Conservation (phyloP, 1,139 yeast species). For the Martiniozyma asiatica region DNA sequence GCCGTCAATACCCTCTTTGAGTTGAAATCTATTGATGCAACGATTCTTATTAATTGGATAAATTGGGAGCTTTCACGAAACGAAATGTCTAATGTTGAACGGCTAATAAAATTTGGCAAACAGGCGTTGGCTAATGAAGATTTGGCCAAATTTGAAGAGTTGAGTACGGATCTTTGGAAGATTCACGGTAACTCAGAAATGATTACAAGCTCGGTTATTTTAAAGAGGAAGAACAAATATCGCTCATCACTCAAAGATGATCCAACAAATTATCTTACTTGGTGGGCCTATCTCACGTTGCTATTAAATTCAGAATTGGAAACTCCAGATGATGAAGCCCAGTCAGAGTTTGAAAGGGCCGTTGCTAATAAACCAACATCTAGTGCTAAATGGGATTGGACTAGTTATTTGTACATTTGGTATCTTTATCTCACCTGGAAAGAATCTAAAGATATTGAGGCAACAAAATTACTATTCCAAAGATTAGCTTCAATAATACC, state of each 20-base stretch:
- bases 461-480: constrained; percentile 41
- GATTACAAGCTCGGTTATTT: constrained; percentile 38
- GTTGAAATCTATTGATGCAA: constrained; percentile 24
- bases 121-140: constrained; percentile 28
- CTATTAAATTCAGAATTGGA: constrained; percentile 24
- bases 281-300: constrained; percentile 66
- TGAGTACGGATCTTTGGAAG: constrained; percentile 51
- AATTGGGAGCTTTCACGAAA: constrained; percentile 56
- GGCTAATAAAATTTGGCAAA: constrained; percentile 45
- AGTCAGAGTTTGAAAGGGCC: constrained; percentile 28
- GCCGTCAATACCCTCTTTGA: constrained; percentile 45
- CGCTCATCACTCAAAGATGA: constrained; percentile 33
- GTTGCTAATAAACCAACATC: constrained; percentile 27
- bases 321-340: constrained; percentile 19
- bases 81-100: constrained; percentile 56
- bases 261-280: constrained; percentile 56
- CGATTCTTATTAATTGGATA: constrained; percentile 45
- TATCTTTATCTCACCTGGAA: constrained; percentile 51
- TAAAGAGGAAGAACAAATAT: constrained; percentile 45
- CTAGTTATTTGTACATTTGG: constrained; percentile 61
- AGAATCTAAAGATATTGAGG: constrained; percentile 37
- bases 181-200: constrained; percentile 44
- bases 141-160: constrained; percentile 33
- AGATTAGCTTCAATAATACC: constrained; percentile 41
- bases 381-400: constrained; percentile 38